Evolutionary conservation across 345 rosid species (phyloP).

Genomic region (Syzygium jambos): DNA sequence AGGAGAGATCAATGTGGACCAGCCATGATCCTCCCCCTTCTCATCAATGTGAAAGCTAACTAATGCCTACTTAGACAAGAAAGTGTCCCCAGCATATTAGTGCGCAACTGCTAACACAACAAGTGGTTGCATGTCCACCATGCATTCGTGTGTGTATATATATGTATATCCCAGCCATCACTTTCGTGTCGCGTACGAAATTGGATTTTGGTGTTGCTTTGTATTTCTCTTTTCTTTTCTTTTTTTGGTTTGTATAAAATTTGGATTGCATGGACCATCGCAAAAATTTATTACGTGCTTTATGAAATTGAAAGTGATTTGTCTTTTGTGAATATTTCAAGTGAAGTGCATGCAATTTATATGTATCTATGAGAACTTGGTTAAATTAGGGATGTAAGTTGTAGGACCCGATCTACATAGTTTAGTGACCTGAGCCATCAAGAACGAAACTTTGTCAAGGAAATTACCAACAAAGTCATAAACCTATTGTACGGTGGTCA

Average conservation of each 20-base stretch:
- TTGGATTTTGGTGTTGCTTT: neutral
- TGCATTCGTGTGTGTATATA: neutral
- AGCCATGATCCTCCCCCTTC: neutral
- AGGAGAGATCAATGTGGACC: neutral
- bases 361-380: too few species aligned
- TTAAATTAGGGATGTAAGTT: too few species aligned
- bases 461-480: too few species aligned
- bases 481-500: too few species aligned
- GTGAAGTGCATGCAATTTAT: too few species aligned
- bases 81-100: neutral
- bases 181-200: neutral
- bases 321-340: too few species aligned
- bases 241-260: neutral
- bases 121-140: neutral
- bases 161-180: neutral
- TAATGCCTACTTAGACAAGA: neutral
- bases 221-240: too few species aligned
- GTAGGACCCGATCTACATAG: too few species aligned
- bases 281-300: neutral
- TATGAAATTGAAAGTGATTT: too few species aligned
- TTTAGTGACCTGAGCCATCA: too few species aligned
- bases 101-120: neutral
- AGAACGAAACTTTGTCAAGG: too few species aligned
- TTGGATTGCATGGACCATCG: neutral
- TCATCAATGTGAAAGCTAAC: neutral